Evolutionary conservation across 2,329 filamentous ascomycete genomes (phyloP), one percentile per base, ranked within the genome.

Genomic region (Pestalotiopsis sp.): DNA sequence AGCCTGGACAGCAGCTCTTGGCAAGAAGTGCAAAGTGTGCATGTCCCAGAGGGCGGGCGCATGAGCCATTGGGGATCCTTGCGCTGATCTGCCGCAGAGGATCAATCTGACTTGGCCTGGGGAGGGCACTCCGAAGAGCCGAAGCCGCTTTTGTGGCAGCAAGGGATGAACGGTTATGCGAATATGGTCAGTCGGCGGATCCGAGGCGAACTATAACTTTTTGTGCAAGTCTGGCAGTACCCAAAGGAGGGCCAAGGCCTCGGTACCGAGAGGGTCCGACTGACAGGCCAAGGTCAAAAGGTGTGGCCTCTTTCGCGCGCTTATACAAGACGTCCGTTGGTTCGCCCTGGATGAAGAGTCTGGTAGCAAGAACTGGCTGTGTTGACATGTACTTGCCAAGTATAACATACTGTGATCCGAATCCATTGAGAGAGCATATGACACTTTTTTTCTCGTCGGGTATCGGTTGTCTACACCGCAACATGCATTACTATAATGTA

Each of bases 121-220:
- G 11, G 52, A 65, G 66, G 60, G 65, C 66, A 24, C 70, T 68
- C 68, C 67, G 66, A 70, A 55, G 60, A 67, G 56, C 68, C 67
- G 68, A 68, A 65, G 68, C 60, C 61, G 62, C 35, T 26, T 52
- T 69, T 59, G 64, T 69, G 66, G 63, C 70, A 48, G 61, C 68
- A 64, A 40, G 58, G 63, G 58, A 68, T 56, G 66, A 52, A 58
- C 68, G 24, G 66, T 70, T 66, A 70, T 71, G 68, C 67, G 67
- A 61, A 63, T 57, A 66, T 11, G 14, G 38, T 17, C 9, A 17
- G 24, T 63, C 17, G n/a, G 30, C 35, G 30, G n/a, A 38, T 44
- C 22, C 17, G n/a, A n/a, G 35, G 6, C 30, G 22, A 58, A 61
- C 35, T 39, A 35, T 61, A 17, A 35, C 17, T 13, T 24, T 60